Conservation (phyloP, 352 stramenopile species). For the Nothophytophthora sp. region DNA sequence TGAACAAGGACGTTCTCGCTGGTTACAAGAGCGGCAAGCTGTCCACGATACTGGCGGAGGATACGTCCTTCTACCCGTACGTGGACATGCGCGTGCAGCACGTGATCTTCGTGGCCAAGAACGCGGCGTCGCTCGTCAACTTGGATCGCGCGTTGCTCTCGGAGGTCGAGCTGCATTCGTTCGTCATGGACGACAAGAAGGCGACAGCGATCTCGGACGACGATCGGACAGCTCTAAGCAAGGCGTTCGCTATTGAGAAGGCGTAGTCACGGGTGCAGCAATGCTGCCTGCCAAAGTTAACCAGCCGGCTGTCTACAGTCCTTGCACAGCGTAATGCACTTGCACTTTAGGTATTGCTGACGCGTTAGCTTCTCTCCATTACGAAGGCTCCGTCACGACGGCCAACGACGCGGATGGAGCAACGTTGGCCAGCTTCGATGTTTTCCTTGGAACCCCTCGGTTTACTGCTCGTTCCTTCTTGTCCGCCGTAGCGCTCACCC, state of each 20-base stretch:
- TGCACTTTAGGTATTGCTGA: too few species aligned
- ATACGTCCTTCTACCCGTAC: conserved; percentile 69
- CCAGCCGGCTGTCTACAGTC: too few species aligned
- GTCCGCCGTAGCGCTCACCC: too few species aligned
- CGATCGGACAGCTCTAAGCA: conserved; percentile 32
- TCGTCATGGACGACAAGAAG: conserved; percentile 53
- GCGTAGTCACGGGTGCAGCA: conserved; percentile 5
- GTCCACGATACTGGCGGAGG: conserved; percentile 59
- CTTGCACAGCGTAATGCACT: too few species aligned
- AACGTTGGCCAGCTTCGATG: too few species aligned
- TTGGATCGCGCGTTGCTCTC: conserved; percentile 46
- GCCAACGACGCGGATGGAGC: too few species aligned
- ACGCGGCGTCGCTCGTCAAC: conserved; percentile 36
- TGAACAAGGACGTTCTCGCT: conserved; percentile 58
- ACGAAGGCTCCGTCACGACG: too few species aligned
- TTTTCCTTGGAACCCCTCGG: too few species aligned
- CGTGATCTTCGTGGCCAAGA: conserved; percentile 64
- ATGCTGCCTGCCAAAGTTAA: too few species aligned
- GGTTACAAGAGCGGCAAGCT: conserved; percentile 68
- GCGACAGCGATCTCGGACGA: conserved; percentile 23
- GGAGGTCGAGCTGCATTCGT: conserved; percentile 48
- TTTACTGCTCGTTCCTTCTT: too few species aligned
- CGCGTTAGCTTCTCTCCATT: too few species aligned
- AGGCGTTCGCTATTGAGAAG: conserved; percentile 29
- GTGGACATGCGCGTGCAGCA: conserved; percentile 53